These are phyloP conservation scores for Lobosporangium transversale DNA, from an alignment of 192 early-diverging fungal genomes.

Conservation along the genomic window DNA sequence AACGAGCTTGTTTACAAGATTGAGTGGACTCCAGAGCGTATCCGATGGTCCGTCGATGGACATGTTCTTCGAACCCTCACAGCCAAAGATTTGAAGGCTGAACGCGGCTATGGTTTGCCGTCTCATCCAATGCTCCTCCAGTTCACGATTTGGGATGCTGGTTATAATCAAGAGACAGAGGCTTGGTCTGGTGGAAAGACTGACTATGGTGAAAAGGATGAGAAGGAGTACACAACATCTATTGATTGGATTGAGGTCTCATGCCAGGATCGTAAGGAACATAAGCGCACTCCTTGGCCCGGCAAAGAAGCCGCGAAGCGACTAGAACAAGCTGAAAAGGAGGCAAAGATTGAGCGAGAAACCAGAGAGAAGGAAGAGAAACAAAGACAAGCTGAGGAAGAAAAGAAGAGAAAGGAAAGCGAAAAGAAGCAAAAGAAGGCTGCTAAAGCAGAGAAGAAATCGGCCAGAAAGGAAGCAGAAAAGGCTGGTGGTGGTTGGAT, in stretches of 20 bases:
- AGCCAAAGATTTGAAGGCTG: conserved; percentile 20
- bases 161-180: conserved; percentile 14
- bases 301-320: conserved; percentile 10
- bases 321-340: conserved; percentile 7
- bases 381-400: background rate
- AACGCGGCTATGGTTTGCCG: conserved; percentile 8
- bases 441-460: background rate
- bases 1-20: conserved; percentile 43
- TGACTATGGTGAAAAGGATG: conserved; percentile 30
- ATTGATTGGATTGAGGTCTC: conserved; percentile 41
- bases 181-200: conserved; percentile 36
- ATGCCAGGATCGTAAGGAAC: conserved; percentile 18
- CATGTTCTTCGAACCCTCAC: conserved; percentile 35
- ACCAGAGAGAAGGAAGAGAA: conserved; percentile 4
- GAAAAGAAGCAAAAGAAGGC: conserved; percentile 3
- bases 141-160: conserved; percentile 43
- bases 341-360: conserved; percentile 13
- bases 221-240: conserved; percentile 19
- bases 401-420: background rate
- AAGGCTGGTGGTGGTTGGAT: background rate
- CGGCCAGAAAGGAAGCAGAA: background rate
- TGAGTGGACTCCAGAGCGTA: conserved; percentile 51
- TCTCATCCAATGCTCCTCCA: conserved; percentile 31
- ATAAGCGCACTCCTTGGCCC: conserved; percentile 24
- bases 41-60: conserved; percentile 48